phyloP scores from a whole-genome alignment of 371 early-diverging fungal species.

The Syncephalastrum monosporum region DNA sequence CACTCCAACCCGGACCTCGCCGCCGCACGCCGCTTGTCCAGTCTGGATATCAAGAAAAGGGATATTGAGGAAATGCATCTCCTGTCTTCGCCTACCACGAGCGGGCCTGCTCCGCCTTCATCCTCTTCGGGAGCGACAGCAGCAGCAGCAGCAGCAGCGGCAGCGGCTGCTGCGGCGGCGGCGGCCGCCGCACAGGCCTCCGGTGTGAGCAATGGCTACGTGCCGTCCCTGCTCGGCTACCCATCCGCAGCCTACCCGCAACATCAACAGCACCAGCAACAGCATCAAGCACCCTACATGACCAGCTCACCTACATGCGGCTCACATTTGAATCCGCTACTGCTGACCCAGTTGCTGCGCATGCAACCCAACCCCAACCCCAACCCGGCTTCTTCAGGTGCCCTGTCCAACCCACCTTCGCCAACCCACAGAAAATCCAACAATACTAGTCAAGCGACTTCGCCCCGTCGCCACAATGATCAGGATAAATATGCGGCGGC shows the following conservation, averaged over 20 bases:
- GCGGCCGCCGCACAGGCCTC: constrained; percentile 4
- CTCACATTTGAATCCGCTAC: constrained; percentile 20
- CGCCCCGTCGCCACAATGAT: constrained; percentile 21
- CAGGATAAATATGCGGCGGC: constrained; percentile 64
- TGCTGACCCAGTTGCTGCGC: constrained; percentile 27
- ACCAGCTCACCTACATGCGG: neutral
- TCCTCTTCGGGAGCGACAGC: neutral
- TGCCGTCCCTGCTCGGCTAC: constrained; percentile 13
- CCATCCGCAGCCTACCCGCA: constrained; percentile 1
- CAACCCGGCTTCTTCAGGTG: constrained; percentile 14
- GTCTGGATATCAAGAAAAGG: constrained; percentile 17
- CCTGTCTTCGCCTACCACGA: too few species aligned
- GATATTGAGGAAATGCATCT: constrained; percentile 2
- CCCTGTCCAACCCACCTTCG: constrained; percentile 11
- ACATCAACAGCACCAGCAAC: constrained; percentile 6
- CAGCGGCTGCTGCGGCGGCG: neutral
- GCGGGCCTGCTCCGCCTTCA: neutral
- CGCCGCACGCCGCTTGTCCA: constrained; percentile 27
- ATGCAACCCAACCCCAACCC: constrained; percentile 12
- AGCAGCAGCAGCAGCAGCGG: neutral
- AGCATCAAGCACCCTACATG: constrained; percentile 7
- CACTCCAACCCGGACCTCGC: constrained; percentile 44
- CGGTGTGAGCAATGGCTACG: constrained; percentile 1
- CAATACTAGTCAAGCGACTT: constrained; percentile 3
- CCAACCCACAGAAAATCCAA: constrained; percentile 6